Base-by-base conservation (phyloP, 805 yeast species). In the Zygotorulaspora florentina region DNA sequence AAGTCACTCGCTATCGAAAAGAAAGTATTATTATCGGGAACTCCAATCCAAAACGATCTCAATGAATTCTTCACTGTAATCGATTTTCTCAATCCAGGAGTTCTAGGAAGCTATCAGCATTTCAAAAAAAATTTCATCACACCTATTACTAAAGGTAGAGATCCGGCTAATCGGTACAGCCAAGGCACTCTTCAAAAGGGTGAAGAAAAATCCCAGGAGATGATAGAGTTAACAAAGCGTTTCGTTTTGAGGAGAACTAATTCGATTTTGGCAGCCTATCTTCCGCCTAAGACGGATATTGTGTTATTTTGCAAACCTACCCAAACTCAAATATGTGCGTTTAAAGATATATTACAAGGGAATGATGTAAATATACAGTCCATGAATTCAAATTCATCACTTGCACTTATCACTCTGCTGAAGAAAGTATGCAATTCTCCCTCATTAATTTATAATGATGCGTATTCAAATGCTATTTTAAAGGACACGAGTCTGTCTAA, bases 11-110 rank as follows among this genome's bases (percentile, higher is more conserved):
- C 79, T 35, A 73, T 83, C 3, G 70, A 70, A 7, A 77, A 72
- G 35, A 79, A 83, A 49, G 68, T 91, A 2, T 58, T 91, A 4
- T 68, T 93, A 6, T 80, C 96, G 0, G 99, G 96, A 0, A 88
- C 96, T 0, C 96, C 96, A 0, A 87, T 93, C 29, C 99, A 93
- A 61, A 93, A 93, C 65, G 96, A 93, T 62, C 73, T 93, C 39
- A 69, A 68, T 2, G 99, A 93, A 61, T 91, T 87, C 61, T 87
- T 71, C 65, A 82, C 85, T 8, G 79, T 93, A 56, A 77, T 84
- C 6, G 85, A 88, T 58, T 91, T 91, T 60, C 70, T 88, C 10
- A 89, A 88, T 57, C 96, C 96, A 0, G 91, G 90, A 0, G 68
- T 85, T 1, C 68, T 93, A 20, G 96, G 96, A 0, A 68, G 72